These are phyloP conservation scores for Lumnitzera racemosa DNA, from an alignment of 345 rosid species.

Conservation along the genomic window DNA sequence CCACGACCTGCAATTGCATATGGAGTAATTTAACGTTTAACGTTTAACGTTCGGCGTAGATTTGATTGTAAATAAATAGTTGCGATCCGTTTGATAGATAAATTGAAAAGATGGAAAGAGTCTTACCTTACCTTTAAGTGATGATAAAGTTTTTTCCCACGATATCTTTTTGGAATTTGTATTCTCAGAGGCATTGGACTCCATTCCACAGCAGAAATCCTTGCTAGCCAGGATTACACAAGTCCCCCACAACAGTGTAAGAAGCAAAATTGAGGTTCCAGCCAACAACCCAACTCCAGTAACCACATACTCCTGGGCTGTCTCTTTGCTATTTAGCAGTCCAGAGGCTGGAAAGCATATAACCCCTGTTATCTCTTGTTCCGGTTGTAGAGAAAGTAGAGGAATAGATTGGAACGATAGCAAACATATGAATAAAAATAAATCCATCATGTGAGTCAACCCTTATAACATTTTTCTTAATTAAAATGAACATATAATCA, in stretches of 20 bases:
- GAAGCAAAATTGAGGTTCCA: constrained; percentile 39
- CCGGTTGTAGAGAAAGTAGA: too few species aligned
- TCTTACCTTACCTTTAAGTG: constrained; percentile 3
- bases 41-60: neutral
- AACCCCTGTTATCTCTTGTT: neutral
- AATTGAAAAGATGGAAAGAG: neutral
- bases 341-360: constrained; percentile 28
- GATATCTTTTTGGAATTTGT: neutral
- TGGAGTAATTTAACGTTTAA: neutral
- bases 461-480: too few species aligned
- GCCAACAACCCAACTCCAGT: constrained; percentile 41
- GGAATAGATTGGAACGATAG: too few species aligned
- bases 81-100: too few species aligned
- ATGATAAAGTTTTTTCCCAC: neutral
- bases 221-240: constrained; percentile 26
- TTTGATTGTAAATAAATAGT: neutral
- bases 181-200: neutral
- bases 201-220: constrained; percentile 5
- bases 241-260: constrained; percentile 43
- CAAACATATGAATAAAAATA: too few species aligned
- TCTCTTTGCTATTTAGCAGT: constrained; percentile 26
- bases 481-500: too few species aligned
- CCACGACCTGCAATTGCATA: constrained; percentile 19
- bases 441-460: too few species aligned
- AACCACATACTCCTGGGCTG: constrained; percentile 33